A percentile compares a stretch with the other conserved stretches of the same genome.
Conservation (phyloP, 169 alveolate species). For the Plasmodium knowlesi region DNA sequence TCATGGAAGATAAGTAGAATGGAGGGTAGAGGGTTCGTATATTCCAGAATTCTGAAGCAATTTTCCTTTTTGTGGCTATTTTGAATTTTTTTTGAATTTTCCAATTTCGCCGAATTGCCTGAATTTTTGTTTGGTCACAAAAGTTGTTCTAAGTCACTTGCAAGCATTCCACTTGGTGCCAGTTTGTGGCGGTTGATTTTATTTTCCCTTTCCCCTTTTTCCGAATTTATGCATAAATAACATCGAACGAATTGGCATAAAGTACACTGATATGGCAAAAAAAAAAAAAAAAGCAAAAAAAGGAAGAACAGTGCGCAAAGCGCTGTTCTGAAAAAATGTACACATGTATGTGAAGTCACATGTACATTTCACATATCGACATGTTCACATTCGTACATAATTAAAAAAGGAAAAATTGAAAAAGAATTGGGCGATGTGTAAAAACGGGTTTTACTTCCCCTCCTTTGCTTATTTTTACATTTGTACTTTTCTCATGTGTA, state of each 20-base stretch:
- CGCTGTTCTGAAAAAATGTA: background rate
- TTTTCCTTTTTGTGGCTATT: background rate
- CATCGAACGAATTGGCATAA: slow-evolving; percentile 1
- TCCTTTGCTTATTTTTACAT: background rate
- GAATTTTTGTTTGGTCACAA: background rate
- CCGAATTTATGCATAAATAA: background rate
- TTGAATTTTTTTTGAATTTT: background rate
- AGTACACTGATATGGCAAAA: background rate
- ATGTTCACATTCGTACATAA: background rate
- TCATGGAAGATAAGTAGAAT: background rate
- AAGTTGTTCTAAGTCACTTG: background rate
- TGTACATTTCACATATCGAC: slow-evolving; percentile 5
- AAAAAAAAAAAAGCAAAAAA: background rate
- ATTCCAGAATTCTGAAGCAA: background rate
- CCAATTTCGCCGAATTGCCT: background rate
- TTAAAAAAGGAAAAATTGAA: background rate
- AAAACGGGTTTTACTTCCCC: background rate
- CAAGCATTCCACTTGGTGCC: background rate
- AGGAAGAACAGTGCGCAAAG: background rate
- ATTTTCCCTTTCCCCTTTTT: background rate
- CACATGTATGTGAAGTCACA: slow-evolving; percentile 1
- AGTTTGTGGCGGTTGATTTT: background rate
- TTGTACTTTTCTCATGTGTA: background rate
- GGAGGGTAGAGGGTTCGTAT: background rate
- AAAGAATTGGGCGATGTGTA: background rate